These are phyloP conservation scores for Secale cereale DNA, from an alignment of 176 grass and related monocot genomes.

Conservation along the genomic window DNA sequence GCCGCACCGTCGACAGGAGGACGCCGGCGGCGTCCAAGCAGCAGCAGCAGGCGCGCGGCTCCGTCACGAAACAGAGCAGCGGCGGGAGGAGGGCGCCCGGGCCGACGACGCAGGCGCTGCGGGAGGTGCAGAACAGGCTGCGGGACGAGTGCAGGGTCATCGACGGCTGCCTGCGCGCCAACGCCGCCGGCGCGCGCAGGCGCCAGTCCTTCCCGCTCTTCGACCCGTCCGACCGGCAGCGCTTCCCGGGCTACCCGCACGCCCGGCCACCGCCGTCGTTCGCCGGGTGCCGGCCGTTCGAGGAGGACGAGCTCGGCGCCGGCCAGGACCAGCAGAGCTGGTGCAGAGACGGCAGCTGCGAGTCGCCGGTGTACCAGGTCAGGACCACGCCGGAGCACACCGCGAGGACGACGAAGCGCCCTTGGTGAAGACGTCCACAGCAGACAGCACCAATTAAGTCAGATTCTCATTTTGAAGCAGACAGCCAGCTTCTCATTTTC, in stretches of 20 bases:
- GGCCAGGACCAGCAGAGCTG: not conserved
- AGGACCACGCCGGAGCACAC: constrained; percentile 8
- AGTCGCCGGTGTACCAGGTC: constrained; percentile 64
- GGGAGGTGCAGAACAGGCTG: constrained; percentile 53
- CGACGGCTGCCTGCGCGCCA: constrained; percentile 54
- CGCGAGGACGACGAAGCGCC: not conserved
- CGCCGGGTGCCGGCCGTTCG: not conserved
- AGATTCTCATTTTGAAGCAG: no score
- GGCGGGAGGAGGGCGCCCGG: not conserved
- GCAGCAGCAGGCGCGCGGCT: not conserved
- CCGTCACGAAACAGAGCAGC: not conserved
- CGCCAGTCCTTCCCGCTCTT: constrained; percentile 63
- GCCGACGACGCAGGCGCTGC: constrained; percentile 33
- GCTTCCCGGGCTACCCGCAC: constrained; percentile 60
- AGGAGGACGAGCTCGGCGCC: not conserved
- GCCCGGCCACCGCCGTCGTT: constrained; percentile 7
- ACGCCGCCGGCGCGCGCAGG: constrained; percentile 23
- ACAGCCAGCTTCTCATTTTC: not conserved
- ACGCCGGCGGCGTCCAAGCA: not conserved
- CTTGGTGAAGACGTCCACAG: constrained; percentile 4
- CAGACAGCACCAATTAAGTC: no score
- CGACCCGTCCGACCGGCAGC: constrained; percentile 41
- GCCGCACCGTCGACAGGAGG: not conserved
- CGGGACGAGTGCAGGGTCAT: constrained; percentile 66
- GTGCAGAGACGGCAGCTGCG: constrained; percentile 3